Conservation (phyloP, 768 basidiomycete species). For the Rhodotorula taiwanensis region DNA sequence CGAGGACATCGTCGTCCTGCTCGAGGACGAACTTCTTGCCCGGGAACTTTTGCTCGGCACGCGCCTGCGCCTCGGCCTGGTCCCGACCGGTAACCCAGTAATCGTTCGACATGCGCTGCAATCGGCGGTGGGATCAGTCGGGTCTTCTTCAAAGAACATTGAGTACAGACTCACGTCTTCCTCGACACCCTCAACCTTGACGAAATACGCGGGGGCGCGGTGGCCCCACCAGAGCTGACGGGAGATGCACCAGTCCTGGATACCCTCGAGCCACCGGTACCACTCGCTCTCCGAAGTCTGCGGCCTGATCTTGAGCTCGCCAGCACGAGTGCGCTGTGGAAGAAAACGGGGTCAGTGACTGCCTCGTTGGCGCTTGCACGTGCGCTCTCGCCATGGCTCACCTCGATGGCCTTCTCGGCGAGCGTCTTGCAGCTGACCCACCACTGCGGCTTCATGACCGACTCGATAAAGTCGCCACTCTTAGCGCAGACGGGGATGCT, state of each 20-base stretch:
- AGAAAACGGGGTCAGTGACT: neutral
- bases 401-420: constrained; percentile 82
- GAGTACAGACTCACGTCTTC: constrained; percentile 48
- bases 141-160: neutral
- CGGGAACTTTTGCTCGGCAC: constrained; percentile 61
- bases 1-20: constrained; percentile 94
- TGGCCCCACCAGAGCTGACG: constrained; percentile 99
- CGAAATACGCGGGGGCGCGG: constrained; percentile 87
- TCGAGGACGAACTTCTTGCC: constrained; percentile 64
- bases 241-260: constrained; percentile 99
- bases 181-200: constrained; percentile 68
- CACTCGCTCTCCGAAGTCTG: constrained; percentile 85
- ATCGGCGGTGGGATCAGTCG: neutral
- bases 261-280: constrained; percentile 89
- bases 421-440: constrained; percentile 91
- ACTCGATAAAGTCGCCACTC: constrained; percentile 94
- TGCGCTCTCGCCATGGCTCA: constrained; percentile 41
- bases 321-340: constrained; percentile 78
- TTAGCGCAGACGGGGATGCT: constrained; percentile 90
- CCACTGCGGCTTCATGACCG: constrained; percentile 95
- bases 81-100: constrained; percentile 88
- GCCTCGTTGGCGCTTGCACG: neutral
- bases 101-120: constrained; percentile 60
- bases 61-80: constrained; percentile 65
- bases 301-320: constrained; percentile 75